Conservation (phyloP, 2,329 filamentous ascomycete species). For the Chalara sp. region DNA sequence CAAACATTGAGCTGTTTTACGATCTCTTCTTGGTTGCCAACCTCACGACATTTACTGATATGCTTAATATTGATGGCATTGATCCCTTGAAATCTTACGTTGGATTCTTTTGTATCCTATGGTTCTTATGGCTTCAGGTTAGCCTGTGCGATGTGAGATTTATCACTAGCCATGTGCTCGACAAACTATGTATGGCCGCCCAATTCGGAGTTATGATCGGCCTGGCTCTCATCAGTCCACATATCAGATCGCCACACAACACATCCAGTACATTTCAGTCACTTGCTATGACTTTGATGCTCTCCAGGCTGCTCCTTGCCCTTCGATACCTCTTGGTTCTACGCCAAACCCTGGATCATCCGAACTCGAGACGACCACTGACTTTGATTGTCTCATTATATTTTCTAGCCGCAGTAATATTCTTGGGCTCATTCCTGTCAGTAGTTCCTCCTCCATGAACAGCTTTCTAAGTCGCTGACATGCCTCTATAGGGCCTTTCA, state of each 20-base stretch:
- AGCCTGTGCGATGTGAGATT: not conserved
- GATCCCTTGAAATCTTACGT: not conserved
- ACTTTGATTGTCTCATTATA: no score
- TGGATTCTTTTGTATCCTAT: not conserved
- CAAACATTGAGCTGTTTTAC: no score
- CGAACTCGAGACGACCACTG: no score
- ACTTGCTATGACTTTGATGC: not conserved
- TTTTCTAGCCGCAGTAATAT: no score
- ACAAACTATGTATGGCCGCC: not conserved
- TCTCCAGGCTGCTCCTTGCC: not conserved
- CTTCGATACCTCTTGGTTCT: not conserved
- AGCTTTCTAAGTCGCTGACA: no score
- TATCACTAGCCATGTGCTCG: not conserved
- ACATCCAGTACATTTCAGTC: not conserved
- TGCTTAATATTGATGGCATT: no score
- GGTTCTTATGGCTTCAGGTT: not conserved
- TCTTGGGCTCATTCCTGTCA: no score
- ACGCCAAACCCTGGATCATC: no score
- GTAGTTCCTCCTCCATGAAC: no score
- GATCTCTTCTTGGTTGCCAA: no score
- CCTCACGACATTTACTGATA: no score
- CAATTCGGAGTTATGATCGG: not conserved
- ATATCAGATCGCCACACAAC: not conserved
- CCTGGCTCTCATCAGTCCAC: not conserved
- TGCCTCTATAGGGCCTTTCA: no score